phyloP scores from a whole-genome alignment of 164 flowering plant species.

The Chloranthus sessilifolius region DNA sequence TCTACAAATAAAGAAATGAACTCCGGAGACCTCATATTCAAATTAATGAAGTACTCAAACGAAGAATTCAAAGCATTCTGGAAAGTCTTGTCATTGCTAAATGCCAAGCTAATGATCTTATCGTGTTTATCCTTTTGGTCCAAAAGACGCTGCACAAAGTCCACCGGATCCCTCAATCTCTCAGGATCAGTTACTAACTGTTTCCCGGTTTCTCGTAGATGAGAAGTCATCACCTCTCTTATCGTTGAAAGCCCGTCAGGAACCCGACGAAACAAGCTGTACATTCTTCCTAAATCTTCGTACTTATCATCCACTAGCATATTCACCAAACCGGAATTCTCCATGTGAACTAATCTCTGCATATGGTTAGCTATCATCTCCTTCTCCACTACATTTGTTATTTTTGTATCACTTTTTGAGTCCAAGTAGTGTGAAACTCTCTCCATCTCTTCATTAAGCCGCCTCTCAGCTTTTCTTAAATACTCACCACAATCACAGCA shows the following conservation, averaged over 20 bases:
- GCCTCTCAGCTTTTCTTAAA: slow-evolving; percentile 71
- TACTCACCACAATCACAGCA: slow-evolving; percentile 85
- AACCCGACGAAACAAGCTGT: slow-evolving; percentile 73
- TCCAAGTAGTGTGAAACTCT: slow-evolving; percentile 81
- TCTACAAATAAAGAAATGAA: slow-evolving; percentile 65
- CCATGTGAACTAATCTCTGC: slow-evolving; percentile 88
- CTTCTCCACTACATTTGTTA: slow-evolving; percentile 82
- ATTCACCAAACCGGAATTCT: slow-evolving; percentile 82
- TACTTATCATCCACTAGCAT: slow-evolving; percentile 90
- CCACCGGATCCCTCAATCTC: slow-evolving; percentile 83
- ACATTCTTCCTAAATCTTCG: slow-evolving; percentile 85
- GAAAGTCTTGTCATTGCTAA: slow-evolving; percentile 80
- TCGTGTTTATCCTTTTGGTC: slow-evolving; percentile 86
- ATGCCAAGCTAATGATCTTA: slow-evolving; percentile 59
- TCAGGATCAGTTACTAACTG: slow-evolving; percentile 94
- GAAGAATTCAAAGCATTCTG: slow-evolving; percentile 92
- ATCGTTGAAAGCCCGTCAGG: slow-evolving; percentile 64
- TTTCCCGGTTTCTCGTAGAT: slow-evolving; percentile 75
- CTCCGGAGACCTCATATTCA: slow-evolving; percentile 77
- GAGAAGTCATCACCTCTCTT: slow-evolving; percentile 85
- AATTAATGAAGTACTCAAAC: slow-evolving; percentile 81
- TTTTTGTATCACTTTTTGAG: slow-evolving; percentile 57
- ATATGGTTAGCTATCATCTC: slow-evolving; percentile 97
- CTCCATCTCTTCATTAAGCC: slow-evolving; percentile 79
- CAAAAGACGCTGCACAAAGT: slow-evolving; percentile 81